These are phyloP conservation scores for Lindgomyces ingoldianus DNA, from an alignment of 495 filamentous ascomycete species.

Conservation along the genomic window DNA sequence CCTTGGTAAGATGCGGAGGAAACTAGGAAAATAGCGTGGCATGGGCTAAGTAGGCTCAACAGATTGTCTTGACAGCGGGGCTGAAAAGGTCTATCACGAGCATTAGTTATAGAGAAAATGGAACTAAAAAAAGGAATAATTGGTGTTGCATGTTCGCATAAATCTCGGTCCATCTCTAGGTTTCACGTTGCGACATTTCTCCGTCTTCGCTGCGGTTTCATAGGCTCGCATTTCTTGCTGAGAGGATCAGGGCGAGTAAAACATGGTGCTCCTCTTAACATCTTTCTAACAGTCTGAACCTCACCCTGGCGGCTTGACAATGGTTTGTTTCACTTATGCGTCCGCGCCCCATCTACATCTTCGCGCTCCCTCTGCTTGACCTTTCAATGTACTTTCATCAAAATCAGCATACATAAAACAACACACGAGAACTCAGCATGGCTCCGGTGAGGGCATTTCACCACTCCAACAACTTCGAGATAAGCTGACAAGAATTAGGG, in stretches of 20 bases:
- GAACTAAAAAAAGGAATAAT: conserved; percentile 26
- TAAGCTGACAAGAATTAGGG: background rate
- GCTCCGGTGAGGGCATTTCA: conserved; percentile 11
- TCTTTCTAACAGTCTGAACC: conserved; percentile 17
- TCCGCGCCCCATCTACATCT: background rate
- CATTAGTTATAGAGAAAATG: conserved; percentile 36
- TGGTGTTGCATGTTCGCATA: conserved; percentile 24
- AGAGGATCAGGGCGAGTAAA: conserved; percentile 20
- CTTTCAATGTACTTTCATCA: background rate
- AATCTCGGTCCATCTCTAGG: background rate
- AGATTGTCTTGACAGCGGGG: conserved; percentile 35
- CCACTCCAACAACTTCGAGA: background rate
- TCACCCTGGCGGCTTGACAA: conserved; percentile 2
- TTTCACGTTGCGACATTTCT: conserved; percentile 21
- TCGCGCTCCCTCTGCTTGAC: background rate
- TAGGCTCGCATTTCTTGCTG: conserved; percentile 8
- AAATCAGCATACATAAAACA: background rate
- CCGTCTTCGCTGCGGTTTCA: conserved; percentile 9
- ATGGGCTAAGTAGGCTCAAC: conserved; percentile 22
- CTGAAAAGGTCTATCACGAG: conserved; percentile 33
- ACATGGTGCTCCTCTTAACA: conserved; percentile 6
- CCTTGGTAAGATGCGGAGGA: conserved; percentile 18
- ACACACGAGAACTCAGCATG: conserved; percentile 8
- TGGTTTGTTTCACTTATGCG: conserved; percentile 2
- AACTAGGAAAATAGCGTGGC: background rate